phyloP scores from a whole-genome alignment of 768 basidiomycete species.

The Omphalotus guepiniiformis region DNA sequence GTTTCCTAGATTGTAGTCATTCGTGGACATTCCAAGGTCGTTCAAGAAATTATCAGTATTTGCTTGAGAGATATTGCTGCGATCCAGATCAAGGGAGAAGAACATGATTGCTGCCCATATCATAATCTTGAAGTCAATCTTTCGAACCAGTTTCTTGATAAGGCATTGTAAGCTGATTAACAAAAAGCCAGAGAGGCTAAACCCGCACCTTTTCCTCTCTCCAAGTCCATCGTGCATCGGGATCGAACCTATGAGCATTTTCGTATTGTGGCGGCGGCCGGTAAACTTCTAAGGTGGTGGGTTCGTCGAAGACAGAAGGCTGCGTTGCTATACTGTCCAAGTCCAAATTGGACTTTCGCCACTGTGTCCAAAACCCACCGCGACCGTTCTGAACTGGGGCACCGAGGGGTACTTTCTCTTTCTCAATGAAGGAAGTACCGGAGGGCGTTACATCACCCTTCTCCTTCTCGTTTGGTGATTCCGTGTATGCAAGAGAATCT shows the following conservation, averaged over 20 bases:
- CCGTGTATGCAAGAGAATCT: neutral
- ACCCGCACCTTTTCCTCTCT: conserved; percentile 52
- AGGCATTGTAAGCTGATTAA: neutral
- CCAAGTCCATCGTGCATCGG: conserved; percentile 66
- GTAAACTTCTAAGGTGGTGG: conserved; percentile 43
- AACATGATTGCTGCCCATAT: conserved; percentile 63
- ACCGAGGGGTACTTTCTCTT: conserved; percentile 26
- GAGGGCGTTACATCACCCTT: neutral
- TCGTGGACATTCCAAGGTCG: conserved; percentile 56
- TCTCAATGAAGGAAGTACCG: conserved; percentile 12
- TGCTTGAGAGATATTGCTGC: conserved; percentile 60
- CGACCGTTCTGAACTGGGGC: conserved; percentile 22
- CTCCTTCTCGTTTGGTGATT: neutral
- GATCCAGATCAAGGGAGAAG: conserved; percentile 54
- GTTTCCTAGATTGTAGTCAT: conserved; percentile 65
- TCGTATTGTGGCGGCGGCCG: conserved; percentile 52
- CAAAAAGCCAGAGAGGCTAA: neutral
- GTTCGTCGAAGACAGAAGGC: conserved; percentile 60
- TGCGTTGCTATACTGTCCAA: conserved; percentile 55
- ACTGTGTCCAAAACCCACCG: conserved; percentile 27
- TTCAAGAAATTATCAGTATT: conserved; percentile 67
- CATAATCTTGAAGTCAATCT: conserved; percentile 57
- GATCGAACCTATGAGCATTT: conserved; percentile 62
- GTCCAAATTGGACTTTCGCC: conserved; percentile 26
- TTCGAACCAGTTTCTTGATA: conserved; percentile 46